Conservation (phyloP, 1,139 yeast genomes). For the Saccharomycopsis crataegensis region DNA sequence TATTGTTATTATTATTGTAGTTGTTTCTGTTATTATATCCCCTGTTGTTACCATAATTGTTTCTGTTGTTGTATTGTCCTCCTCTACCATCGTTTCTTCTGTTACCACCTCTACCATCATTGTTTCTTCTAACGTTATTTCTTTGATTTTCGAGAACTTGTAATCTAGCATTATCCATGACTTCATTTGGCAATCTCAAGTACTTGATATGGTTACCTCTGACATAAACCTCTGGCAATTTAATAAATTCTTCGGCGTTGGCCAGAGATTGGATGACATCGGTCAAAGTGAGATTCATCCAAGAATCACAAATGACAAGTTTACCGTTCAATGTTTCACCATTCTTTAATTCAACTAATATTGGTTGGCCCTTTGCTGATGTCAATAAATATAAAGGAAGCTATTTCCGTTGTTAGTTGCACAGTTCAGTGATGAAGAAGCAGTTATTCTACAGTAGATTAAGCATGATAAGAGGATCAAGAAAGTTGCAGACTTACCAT, state of each 20-base stretch:
- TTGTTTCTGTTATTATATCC: slow-evolving; percentile 27
- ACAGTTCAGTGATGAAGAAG: too few relatives aligned
- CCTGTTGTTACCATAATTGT: slow-evolving; percentile 22
- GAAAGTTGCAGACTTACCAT: not conserved
- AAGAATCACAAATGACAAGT: slow-evolving; percentile 79
- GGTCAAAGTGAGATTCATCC: slow-evolving; percentile 88
- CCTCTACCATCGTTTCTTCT: slow-evolving; percentile 25
- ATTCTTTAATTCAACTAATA: slow-evolving; percentile 83
- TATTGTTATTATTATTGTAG: slow-evolving; percentile 20
- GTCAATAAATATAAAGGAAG: slow-evolving; percentile 86
- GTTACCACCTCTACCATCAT: slow-evolving; percentile 26
- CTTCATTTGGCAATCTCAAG: slow-evolving; percentile 56
- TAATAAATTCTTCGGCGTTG: slow-evolving; percentile 58
- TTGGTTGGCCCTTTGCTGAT: slow-evolving; percentile 84
- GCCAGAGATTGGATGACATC: slow-evolving; percentile 72
- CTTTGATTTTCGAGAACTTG: slow-evolving; percentile 51
- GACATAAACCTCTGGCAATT: slow-evolving; percentile 72
- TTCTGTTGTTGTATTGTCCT: slow-evolving; percentile 24
- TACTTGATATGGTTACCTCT: slow-evolving; percentile 78
- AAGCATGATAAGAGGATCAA: not conserved
- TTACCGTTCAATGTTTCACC: slow-evolving; percentile 89
- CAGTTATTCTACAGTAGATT: not conserved
- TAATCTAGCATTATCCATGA: slow-evolving; percentile 78
- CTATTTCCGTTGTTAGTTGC: slow-evolving; percentile 29
- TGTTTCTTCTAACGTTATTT: slow-evolving; percentile 30